phyloP scores from a whole-genome alignment of 177 flowering plant genomes.

The Vitis hybrid region DNA sequence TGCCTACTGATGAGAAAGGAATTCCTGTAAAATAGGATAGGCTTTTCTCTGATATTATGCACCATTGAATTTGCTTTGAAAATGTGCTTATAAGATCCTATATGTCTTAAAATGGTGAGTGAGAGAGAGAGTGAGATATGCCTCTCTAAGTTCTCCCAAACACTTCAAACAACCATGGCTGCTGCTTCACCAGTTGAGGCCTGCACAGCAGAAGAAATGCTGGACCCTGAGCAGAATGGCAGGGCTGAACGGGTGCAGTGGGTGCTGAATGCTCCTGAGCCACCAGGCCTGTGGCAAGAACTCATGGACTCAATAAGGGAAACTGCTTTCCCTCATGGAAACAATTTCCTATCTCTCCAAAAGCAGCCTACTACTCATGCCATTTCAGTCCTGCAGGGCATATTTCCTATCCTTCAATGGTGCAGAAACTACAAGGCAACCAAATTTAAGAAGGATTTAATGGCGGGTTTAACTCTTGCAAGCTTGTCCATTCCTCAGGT shows the following conservation, averaged over 20 bases:
- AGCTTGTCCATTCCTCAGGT: slow-evolving; percentile 86
- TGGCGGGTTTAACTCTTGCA: slow-evolving; percentile 75
- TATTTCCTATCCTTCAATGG: slow-evolving; percentile 64
- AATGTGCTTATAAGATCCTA: not conserved
- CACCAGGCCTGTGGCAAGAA: slow-evolving; percentile 43
- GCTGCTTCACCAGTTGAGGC: slow-evolving; percentile 1
- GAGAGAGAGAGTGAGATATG: slow-evolving; percentile 3
- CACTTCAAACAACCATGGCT: slow-evolving; percentile 35
- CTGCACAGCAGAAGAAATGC: slow-evolving; percentile 2
- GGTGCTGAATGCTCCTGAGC: slow-evolving; percentile 49
- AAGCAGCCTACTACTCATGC: slow-evolving; percentile 11
- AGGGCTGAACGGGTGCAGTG: slow-evolving; percentile 26
- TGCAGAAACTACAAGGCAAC: slow-evolving; percentile 32
- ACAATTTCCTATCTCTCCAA: slow-evolving; percentile 8
- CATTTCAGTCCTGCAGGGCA: slow-evolving; percentile 19
- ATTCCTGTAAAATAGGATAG: not conserved
- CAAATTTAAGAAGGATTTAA: slow-evolving; percentile 52
- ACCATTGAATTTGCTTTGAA: not conserved
- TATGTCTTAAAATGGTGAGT: not conserved
- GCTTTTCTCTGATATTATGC: not conserved
- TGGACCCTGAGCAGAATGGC: slow-evolving; percentile 15
- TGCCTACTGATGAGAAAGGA: not conserved
- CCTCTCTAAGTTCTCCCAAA: slow-evolving; percentile 36
- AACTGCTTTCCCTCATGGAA: slow-evolving; percentile 20
- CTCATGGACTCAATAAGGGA: slow-evolving; percentile 25